Evolutionary conservation across 176 grass and related monocot genomes (phyloP).

Genomic region (Phragmites australis): DNA sequence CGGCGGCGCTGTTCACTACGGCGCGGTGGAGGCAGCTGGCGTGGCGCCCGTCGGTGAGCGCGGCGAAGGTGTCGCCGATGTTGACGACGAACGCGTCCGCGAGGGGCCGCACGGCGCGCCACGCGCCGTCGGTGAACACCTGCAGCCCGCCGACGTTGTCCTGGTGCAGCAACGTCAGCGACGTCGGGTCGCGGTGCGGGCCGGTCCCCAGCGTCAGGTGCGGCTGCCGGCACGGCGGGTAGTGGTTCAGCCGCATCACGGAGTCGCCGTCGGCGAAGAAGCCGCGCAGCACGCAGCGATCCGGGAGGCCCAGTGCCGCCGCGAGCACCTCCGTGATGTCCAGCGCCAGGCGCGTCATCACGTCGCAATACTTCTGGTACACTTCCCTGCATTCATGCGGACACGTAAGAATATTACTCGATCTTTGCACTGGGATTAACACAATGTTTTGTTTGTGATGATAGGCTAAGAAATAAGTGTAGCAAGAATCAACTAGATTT

Average conservation of each 20-base stretch:
- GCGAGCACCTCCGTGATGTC: slow-evolving; percentile 48
- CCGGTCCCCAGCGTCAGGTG: slow-evolving; percentile 19
- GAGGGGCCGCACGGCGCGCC: slow-evolving; percentile 44
- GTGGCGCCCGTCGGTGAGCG: slow-evolving; percentile 51
- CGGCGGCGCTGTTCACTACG: slow-evolving; percentile 27
- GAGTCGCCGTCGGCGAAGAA: slow-evolving; percentile 45
- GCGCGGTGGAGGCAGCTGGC: slow-evolving; percentile 64
- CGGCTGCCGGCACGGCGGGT: slow-evolving; percentile 47
- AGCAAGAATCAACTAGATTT: no score
- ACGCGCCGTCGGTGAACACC: slow-evolving; percentile 35
- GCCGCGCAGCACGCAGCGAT: slow-evolving; percentile 18
- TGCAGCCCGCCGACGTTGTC: slow-evolving; percentile 56
- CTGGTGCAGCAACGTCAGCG: slow-evolving; percentile 65
- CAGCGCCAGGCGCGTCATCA: slow-evolving; percentile 45
- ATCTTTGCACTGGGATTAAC: no score
- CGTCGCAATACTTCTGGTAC: slow-evolving; percentile 46
- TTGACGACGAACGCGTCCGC: slow-evolving; percentile 57
- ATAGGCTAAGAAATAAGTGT: no score
- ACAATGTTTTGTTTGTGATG: no score
- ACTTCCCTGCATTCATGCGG: slow-evolving; percentile 21
- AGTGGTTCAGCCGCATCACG: slow-evolving; percentile 53
- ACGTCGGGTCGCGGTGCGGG: slow-evolving; percentile 65
- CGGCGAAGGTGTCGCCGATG: slow-evolving; percentile 63
- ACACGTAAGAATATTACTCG: background rate
- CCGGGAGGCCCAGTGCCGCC: slow-evolving; percentile 23